A percentile compares a stretch with the other conserved stretches of the same genome.
phyloP scores from a whole-genome alignment of 2,329 filamentous ascomycete genomes.

The Teratosphaeriaceae sp. region DNA sequence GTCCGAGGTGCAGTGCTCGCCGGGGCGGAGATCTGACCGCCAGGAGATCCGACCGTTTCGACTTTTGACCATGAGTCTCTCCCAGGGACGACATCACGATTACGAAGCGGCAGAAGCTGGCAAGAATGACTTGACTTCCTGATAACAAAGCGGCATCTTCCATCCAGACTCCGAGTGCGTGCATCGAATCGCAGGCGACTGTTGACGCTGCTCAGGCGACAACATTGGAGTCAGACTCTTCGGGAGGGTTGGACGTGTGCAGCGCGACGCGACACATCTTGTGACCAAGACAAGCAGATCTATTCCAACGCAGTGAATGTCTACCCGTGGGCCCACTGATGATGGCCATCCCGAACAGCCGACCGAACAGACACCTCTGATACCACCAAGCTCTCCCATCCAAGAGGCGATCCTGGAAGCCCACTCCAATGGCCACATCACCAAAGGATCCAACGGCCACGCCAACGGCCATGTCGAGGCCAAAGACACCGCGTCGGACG shows the following conservation, averaged over 20 bases:
- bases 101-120: neutral
- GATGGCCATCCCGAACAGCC: constrained; percentile 6
- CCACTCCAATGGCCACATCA: constrained; percentile 1
- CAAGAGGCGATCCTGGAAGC: constrained; percentile 9
- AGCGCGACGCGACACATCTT: no score
- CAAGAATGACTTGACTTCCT: neutral
- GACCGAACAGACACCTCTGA: constrained; percentile 18
- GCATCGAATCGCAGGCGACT: no score
- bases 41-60: no score
- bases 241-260: no score
- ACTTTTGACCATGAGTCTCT: no score
- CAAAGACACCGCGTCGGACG: neutral
- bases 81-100: neutral
- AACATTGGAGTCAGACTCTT: no score
- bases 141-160: neutral
- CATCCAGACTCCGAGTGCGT: no score
- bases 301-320: neutral
- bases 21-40: neutral
- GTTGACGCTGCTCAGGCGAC: no score
- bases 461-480: neutral
- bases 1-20: no score
- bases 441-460: neutral
- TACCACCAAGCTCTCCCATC: constrained; percentile 15
- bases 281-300: no score
- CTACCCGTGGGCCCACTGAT: neutral